Conservation (phyloP, 108 stramenopile genomes). For the Heterococcus sp. region DNA sequence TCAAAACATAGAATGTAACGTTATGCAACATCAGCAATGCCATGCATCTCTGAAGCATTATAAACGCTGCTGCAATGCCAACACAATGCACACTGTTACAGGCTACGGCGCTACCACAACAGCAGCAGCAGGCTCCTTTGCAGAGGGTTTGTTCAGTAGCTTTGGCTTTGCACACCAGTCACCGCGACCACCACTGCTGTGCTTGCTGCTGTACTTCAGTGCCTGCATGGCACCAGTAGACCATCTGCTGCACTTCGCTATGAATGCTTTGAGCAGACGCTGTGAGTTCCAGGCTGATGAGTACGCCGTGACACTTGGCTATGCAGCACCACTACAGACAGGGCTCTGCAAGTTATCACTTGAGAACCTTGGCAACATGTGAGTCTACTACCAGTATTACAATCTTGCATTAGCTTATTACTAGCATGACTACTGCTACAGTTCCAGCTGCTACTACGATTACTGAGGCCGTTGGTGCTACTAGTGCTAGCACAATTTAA, state of each 20-base stretch:
- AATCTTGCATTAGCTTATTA: too few relatives aligned
- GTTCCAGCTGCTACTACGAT: too few relatives aligned
- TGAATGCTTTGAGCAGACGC: not conserved
- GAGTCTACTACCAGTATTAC: too few relatives aligned
- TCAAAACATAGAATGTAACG: too few relatives aligned
- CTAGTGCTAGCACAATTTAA: too few relatives aligned
- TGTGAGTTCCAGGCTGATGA: constrained; percentile 66
- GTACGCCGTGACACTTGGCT: constrained; percentile 27
- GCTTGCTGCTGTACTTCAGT: not conserved
- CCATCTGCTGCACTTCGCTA: not conserved
- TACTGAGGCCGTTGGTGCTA: too few relatives aligned
- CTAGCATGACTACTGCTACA: too few relatives aligned
- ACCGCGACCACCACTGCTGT: not conserved
- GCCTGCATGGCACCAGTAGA: not conserved
- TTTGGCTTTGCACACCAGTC: not conserved
- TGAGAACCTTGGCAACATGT: constrained; percentile 89
- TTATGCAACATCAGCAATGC: too few relatives aligned
- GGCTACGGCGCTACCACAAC: too few relatives aligned
- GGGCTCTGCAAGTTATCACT: constrained; percentile 92
- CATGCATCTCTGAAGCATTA: too few relatives aligned
- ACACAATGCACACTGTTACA: too few relatives aligned
- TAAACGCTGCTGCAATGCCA: too few relatives aligned
- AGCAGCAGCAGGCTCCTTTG: not conserved
- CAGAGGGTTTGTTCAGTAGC: not conserved
- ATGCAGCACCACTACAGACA: constrained; percentile 64